Percentiles rank a stretch among this genome's conserved stretches.
phyloP scores from a whole-genome alignment of 2,329 filamentous ascomycete genomes.

The Domatiomyces catenatus region DNA sequence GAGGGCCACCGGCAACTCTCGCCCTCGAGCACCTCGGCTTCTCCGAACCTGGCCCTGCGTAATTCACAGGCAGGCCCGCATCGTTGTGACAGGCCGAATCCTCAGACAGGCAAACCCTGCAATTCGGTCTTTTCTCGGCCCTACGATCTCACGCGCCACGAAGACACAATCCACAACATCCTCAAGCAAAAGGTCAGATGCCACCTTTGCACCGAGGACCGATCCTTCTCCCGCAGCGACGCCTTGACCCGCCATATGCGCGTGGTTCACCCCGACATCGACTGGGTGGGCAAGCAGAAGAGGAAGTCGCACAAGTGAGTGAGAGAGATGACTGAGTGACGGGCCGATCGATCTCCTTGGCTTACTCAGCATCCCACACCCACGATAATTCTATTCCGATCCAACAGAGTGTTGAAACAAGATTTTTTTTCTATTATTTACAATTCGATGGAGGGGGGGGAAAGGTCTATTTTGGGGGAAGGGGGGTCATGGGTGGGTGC shows the following conservation, averaged over 20 bases:
- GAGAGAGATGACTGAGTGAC: too few species aligned
- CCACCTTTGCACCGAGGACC: constrained; percentile 84
- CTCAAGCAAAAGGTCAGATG: constrained; percentile 91
- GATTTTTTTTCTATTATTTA: neutral
- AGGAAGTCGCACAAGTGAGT: constrained; percentile 11
- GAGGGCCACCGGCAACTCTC: constrained; percentile 74
- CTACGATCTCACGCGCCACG: constrained; percentile 90
- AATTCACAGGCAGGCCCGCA: constrained; percentile 90
- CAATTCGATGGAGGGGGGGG: neutral
- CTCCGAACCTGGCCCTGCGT: constrained; percentile 42
- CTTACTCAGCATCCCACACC: neutral
- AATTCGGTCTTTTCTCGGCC: constrained; percentile 87
- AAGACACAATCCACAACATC: constrained; percentile 93
- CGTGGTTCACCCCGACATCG: constrained; percentile 80
- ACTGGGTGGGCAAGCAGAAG: constrained; percentile 52
- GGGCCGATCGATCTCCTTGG: too few species aligned
- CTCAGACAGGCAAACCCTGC: constrained; percentile 86
- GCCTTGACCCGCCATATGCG: constrained; percentile 87
- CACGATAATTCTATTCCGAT: neutral
- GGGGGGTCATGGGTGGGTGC: neutral
- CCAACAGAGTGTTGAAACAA: neutral
- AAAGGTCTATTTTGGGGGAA: neutral
- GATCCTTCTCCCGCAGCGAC: constrained; percentile 91
- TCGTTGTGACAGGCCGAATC: constrained; percentile 83
- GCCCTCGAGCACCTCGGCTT: constrained; percentile 25